Evolutionary conservation across 306 rosid genomes (phyloP).

Genomic region (Acacia acuminata): DNA sequence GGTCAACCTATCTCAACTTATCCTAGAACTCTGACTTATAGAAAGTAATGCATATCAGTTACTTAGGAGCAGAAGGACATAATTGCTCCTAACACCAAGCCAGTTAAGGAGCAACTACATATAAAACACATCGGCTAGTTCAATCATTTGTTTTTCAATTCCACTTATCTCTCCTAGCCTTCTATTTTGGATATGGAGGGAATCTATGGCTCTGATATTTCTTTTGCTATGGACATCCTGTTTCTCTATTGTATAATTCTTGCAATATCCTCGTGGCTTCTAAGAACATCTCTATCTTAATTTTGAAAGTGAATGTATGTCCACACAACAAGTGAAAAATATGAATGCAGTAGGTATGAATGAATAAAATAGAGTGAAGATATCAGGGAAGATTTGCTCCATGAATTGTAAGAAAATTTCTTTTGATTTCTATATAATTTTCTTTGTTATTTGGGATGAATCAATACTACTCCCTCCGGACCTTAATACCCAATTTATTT

Average conservation of each 20-base stretch:
- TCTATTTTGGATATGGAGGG: neutral
- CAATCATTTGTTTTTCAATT: neutral
- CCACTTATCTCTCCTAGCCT: neutral
- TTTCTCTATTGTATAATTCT: neutral
- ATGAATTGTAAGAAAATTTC: neutral
- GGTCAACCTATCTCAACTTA: neutral
- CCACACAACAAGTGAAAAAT: neutral
- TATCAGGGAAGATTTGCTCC: neutral
- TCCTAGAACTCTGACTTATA: neutral
- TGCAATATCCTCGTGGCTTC: neutral
- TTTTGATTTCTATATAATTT: neutral
- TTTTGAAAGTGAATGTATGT: neutral
- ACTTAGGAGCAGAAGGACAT: neutral
- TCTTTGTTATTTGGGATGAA: neutral
- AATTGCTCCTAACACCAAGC: neutral
- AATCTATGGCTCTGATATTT: neutral
- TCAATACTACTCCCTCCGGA: neutral
- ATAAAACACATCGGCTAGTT: neutral
- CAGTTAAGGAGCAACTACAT: neutral
- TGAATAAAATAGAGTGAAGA: neutral
- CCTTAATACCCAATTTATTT: no score
- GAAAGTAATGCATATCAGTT: neutral
- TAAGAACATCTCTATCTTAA: neutral
- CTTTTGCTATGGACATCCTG: neutral
- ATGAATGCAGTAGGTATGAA: neutral